phyloP scores from a whole-genome alignment of 805 yeast genomes.

The Maudiozyma turicensis region DNA sequence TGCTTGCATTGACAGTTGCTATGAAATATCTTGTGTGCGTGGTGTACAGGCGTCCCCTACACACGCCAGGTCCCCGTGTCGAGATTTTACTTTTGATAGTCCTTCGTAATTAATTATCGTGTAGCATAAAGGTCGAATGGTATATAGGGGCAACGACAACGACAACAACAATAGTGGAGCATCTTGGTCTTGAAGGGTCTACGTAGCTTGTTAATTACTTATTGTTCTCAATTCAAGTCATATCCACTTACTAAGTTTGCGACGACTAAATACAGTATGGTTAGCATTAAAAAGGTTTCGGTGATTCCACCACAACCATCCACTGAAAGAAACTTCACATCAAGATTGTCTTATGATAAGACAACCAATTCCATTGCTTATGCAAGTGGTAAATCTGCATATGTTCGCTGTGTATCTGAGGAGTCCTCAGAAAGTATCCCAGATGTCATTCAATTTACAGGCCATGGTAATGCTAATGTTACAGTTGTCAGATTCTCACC shows the following conservation, averaged over 20 bases:
- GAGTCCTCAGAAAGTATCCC: slow-evolving; percentile 31
- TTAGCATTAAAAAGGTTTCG: slow-evolving; percentile 20
- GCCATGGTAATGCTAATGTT: slow-evolving; percentile 54
- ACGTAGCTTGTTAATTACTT: neutral
- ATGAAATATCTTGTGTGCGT: too few relatives aligned
- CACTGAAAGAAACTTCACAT: slow-evolving; percentile 58
- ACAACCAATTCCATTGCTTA: slow-evolving; percentile 66
- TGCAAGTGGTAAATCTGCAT: slow-evolving; percentile 70
- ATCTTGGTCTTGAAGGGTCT: neutral
- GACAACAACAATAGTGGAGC: neutral
- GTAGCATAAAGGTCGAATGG: too few relatives aligned
- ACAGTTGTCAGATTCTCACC: slow-evolving; percentile 86
- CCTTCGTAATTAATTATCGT: too few relatives aligned
- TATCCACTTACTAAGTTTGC: too few relatives aligned
- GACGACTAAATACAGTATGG: slow-evolving; percentile 8
- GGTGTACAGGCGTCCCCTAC: too few relatives aligned
- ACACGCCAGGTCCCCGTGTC: too few relatives aligned
- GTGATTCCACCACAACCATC: slow-evolving; percentile 70
- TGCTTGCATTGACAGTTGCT: too few relatives aligned
- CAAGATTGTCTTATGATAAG: slow-evolving; percentile 67
- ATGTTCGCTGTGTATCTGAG: slow-evolving; percentile 54
- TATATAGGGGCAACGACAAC: neutral
- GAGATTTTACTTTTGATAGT: too few relatives aligned
- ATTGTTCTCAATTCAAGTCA: neutral
- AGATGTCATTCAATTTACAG: slow-evolving; percentile 50